Base-by-base conservation (phyloP, 805 yeast genomes). In the Saturnispora quitensis region DNA sequence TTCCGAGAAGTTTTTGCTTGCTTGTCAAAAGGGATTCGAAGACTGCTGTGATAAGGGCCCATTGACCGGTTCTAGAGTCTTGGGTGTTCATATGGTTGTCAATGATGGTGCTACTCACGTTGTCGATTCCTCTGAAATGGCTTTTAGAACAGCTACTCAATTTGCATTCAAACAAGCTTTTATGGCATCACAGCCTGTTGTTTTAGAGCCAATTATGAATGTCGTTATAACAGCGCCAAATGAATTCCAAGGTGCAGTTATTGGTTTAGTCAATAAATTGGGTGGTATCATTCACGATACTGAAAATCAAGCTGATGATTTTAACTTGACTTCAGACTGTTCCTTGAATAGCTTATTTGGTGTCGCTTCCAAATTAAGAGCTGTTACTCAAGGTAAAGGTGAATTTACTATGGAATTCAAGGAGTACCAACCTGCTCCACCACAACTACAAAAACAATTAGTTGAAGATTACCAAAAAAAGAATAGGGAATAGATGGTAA, bases 331-430 rank as follows among this genome's bases (percentile, higher is more conserved):
- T 52, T 95, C 97, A 33, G 98, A 93, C 68, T 91, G 98, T 73
- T 86, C 98, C n/a, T 80, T 93, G 71, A 90, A 90, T 74, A 80
- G 87, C 56, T 81, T 93, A 89, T 93, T 93, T 68, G 99, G 99
- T 38, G 88, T 93, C 66, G 96, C 98, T 7, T 87, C 98, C 8
- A 81, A 88, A 25, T 76, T 93, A 65, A 85, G 99, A 76, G 98
- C 99, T 20, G 82, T 87, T 54, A 91, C 99, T 15, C 99, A 93
- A 72, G 99, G 99, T 72, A 93, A 93, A 68, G 99, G 99, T 63
- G 98, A 95, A 72, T 93, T 93, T 69, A 80, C 96, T 2, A 77
- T 93, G 69, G 99, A 93, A 69, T 93, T 93, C 74, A 84, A 86
- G 66, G 86, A 89, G 63, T 93, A 91, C 68, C 81, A 91, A 48